Evolutionary conservation across 2,329 filamentous ascomycete genomes (phyloP), one percentile per base, ranked within the genome.

Genomic region (Talaromyces sp.): DNA sequence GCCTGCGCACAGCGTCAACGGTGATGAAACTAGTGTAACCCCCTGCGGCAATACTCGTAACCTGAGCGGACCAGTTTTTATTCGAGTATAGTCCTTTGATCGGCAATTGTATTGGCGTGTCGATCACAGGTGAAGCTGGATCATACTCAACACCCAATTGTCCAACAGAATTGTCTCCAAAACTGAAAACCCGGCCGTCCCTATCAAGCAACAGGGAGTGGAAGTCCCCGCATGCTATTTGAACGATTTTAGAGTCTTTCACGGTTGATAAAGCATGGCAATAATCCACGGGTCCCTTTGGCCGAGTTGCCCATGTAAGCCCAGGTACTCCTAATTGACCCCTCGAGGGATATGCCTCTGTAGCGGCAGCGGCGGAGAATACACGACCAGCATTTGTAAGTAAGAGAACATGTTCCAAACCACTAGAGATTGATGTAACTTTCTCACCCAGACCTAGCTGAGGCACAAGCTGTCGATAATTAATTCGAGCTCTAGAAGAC

Each of bases 121-220:
- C 90, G 25, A 90, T 80, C 63, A 79, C 84, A 7, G 85, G 81
- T 16, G 85, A 80, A 31, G 88, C 84, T 0, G 83, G 73, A 56
- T 86, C 86, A 60, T 84, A 85, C 58, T 91, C 86, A 69, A 93
- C 87, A n/a, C 93, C 93, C 3, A 98, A 83, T 75, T 98, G 95
- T n/a, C 95, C 95, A 48, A 86, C 85, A 0, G 88, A 87, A 77
- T 98, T 98, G 75, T 98, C 93, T 40, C 95, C 95, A 77, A 96
- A 98, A 6, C 87, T 83, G 75, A 95, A 96, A 16, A 95, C 83
- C 16, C 87, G 85, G 16, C 93, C 93, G 59, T 88, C 82, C 64
- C 85, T 84, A 71, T 93, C 91, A 16, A 92, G 82, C 0, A 87
- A 90, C 1, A 96, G 79, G 3, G 92, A 96, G 77, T 99, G 95